Evolutionary conservation across 2,329 filamentous ascomycete genomes (phyloP), one percentile per base, ranked within the genome.

Genomic region (Phaeoacremonium minimum): DNA sequence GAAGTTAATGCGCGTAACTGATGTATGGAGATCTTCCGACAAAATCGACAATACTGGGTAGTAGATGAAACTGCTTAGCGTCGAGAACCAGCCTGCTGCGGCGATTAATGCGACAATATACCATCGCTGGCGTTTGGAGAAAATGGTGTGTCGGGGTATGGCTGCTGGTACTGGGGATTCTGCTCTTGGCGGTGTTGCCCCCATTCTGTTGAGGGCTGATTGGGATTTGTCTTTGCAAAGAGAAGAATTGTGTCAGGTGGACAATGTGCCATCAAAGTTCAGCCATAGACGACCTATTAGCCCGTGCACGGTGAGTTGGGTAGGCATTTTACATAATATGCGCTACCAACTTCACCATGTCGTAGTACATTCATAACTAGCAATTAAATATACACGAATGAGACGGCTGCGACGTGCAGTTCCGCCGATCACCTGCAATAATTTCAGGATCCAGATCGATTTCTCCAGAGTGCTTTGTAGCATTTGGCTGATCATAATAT

Each of bases 1-100:
- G 29, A 45, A 29, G 32, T 34, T 30, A 12, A 46, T 37, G 16
- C 42, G 35, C 5, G 41, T 43, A 6, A 46, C 35, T 4, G 37
- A 33, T 11, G 44, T 40, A 7, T 17, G 8, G 28, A 37, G 19
- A 13, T 37, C 35, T 26, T 20, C 15, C 7, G 29, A 28, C 5
- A 36, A 13, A 30, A 31, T 26, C 6, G 29, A 19, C 22, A 32
- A 30, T 3, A 29, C 35, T 5, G 35, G 35, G 19, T 30, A 32
- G n/a, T 37, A 37, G 12, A 32, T 37, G 15, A 37, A 37, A 15
- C 35, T 37, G 18, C 35, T 30, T n/a, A 29, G 15, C 16, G 35
- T 37, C 11, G 35, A 37, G 4, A 37, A 32, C 35, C 28, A 22
- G 7, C 35, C 35, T 3, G 35, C 28, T 28, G 33, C 33, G 8